Percentiles rank a stretch among this genome's conserved stretches.
Conservation (phyloP, 2,329 filamentous ascomycete species). For the Nigrospora sphaerica region DNA sequence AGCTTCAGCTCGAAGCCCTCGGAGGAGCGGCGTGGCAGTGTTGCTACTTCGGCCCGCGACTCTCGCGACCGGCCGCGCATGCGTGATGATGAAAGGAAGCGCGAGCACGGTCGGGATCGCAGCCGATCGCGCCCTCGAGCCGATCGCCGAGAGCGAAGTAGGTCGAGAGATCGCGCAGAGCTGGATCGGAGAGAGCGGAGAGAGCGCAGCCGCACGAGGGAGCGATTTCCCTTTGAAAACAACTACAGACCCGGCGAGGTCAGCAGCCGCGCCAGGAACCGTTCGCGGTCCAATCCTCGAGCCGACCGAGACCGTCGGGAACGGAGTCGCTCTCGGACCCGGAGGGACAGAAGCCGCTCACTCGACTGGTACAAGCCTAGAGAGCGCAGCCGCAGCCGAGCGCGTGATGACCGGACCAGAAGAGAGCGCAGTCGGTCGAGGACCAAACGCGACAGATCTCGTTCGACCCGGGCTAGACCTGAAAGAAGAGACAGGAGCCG, state of each 20-base stretch:
- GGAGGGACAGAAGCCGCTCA: background rate
- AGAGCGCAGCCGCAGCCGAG: constrained; percentile 19
- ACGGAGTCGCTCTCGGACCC: constrained; percentile 4
- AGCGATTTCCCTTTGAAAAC: constrained; percentile 1
- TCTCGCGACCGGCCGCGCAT: constrained; percentile 15
- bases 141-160: constrained; percentile 14
- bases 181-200: constrained; percentile 5
- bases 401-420: constrained; percentile 20
- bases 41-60: constrained; percentile 14
- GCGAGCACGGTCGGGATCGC: constrained; percentile 19
- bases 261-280: background rate
- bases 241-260: constrained; percentile 2
- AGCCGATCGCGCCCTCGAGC: constrained; percentile 1
- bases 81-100: constrained; percentile 17
- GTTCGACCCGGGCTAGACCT: constrained; percentile 19
- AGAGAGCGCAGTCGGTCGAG: constrained; percentile 19
- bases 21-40: constrained; percentile 18
- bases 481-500: constrained; percentile 21
- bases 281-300: background rate
- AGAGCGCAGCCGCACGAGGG: constrained; percentile 1
- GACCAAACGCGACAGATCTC: constrained; percentile 18
- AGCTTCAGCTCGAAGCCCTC: constrained; percentile 5
- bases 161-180: constrained; percentile 21
- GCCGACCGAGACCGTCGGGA: constrained; percentile 2
- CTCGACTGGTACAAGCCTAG: constrained; percentile 5